These are phyloP conservation scores for Allantophomopsis cytisporea DNA, from an alignment of 2,329 filamentous ascomycete species.

Conservation along the genomic window DNA sequence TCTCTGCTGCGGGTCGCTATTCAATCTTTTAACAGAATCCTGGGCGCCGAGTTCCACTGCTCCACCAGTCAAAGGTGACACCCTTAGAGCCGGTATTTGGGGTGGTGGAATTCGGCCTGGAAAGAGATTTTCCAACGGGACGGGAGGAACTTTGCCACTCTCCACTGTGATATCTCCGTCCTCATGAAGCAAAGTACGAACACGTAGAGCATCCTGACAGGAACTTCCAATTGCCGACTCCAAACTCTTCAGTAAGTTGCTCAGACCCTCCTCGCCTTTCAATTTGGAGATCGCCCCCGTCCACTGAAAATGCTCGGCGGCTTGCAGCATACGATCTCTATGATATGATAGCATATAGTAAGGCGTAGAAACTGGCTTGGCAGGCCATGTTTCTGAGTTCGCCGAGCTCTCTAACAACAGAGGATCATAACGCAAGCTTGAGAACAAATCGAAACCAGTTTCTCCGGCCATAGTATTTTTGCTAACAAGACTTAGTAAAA, in stretches of 20 bases:
- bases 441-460: slow-evolving; percentile 46
- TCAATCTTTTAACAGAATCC: slow-evolving; percentile 2
- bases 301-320: slow-evolving; percentile 44
- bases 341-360: slow-evolving; percentile 75
- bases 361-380: slow-evolving; percentile 29
- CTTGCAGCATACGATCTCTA: slow-evolving; percentile 60
- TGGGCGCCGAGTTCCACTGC: slow-evolving; percentile 9
- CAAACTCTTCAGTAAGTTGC: slow-evolving; percentile 25
- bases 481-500: too few species aligned
- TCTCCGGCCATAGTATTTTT: not conserved
- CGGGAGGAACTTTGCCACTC: slow-evolving; percentile 19
- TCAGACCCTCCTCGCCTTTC: slow-evolving; percentile 30
- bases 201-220: slow-evolving; percentile 24
- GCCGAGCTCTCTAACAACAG: slow-evolving; percentile 26
- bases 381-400: slow-evolving; percentile 13
- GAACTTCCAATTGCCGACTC: slow-evolving; percentile 12
- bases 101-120: slow-evolving; percentile 39
- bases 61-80: slow-evolving; percentile 15
- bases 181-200: slow-evolving; percentile 40
- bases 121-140: slow-evolving; percentile 38
- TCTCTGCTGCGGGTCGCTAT: slow-evolving; percentile 11
- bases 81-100: slow-evolving; percentile 7
- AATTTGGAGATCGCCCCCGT: slow-evolving; percentile 27
- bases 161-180: slow-evolving; percentile 32
- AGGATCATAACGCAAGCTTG: slow-evolving; percentile 60